Conservation (phyloP, 345 rosid species). For the Ailanthus altissimus region DNA sequence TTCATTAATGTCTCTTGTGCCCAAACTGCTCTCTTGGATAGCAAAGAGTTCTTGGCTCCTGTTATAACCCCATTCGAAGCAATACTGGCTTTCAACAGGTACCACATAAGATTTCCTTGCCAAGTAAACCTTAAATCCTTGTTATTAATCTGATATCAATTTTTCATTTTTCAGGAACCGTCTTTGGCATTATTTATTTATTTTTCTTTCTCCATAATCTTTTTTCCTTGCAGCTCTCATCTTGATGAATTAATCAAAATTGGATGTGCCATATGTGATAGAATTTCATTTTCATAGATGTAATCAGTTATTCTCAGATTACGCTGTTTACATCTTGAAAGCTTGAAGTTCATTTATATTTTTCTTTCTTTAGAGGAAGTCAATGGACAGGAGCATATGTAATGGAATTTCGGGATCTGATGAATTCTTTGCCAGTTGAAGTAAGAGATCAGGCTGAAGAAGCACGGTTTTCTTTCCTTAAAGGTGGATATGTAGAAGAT, state of each 20-base stretch:
- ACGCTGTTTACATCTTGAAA: constrained; percentile 10
- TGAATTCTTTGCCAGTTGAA: constrained; percentile 45
- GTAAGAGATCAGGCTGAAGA: constrained; percentile 54
- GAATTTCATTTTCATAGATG: constrained; percentile 1
- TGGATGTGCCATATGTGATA: no score
- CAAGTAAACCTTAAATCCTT: background rate
- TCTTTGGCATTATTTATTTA: background rate
- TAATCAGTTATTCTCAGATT: constrained; percentile 4
- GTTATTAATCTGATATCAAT: background rate
- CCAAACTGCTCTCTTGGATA: constrained; percentile 90
- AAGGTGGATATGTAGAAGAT: constrained; percentile 83
- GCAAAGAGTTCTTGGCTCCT: constrained; percentile 88
- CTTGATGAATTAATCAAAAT: background rate
- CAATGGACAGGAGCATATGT: constrained; percentile 90
- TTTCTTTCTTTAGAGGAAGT: constrained; percentile 57
- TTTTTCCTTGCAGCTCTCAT: background rate
- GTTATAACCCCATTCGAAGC: constrained; percentile 95
- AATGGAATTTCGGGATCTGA: constrained; percentile 74
- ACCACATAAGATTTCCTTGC: constrained; percentile 10
- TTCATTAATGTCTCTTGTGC: constrained; percentile 85
- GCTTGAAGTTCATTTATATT: constrained; percentile 2
- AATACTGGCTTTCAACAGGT: constrained; percentile 86
- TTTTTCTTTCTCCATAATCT: background rate
- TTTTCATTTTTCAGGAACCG: background rate
- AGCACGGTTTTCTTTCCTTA: constrained; percentile 83